These are phyloP conservation scores for Verticillium tricorpus DNA, from an alignment of 2,329 filamentous ascomycete species.

Conservation along the genomic window DNA sequence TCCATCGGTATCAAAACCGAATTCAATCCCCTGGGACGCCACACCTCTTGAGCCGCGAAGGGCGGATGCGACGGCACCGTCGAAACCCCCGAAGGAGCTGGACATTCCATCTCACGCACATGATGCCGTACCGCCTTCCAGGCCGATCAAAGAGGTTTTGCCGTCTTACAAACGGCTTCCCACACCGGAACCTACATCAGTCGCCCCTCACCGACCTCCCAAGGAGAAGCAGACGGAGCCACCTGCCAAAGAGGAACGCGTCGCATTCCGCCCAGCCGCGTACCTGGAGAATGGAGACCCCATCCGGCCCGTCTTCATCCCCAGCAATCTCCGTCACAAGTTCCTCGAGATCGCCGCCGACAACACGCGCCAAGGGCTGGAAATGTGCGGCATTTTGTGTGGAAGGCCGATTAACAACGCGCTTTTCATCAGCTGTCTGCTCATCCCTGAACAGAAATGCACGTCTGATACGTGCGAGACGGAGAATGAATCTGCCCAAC, in stretches of 20 bases:
- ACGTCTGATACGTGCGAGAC: constrained; percentile 95
- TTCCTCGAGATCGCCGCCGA: constrained; percentile 71
- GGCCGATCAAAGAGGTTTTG: constrained; percentile 10
- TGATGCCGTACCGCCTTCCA: constrained; percentile 1
- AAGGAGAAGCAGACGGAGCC: constrained; percentile 23
- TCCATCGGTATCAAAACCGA: constrained; percentile 50
- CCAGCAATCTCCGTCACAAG: constrained; percentile 63
- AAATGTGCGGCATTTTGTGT: constrained; percentile 93
- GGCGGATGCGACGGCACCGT: constrained; percentile 23
- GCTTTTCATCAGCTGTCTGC: constrained; percentile 80
- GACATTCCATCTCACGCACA: constrained; percentile 1
- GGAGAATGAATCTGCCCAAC: constrained; percentile 76
- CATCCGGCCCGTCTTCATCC: constrained; percentile 83
- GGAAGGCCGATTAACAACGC: constrained; percentile 90
- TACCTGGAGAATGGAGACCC: constrained; percentile 87
- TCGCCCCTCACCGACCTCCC: constrained; percentile 27
- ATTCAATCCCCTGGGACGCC: constrained; percentile 40
- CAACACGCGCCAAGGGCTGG: constrained; percentile 79
- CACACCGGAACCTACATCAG: background rate
- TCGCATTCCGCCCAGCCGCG: constrained; percentile 78
- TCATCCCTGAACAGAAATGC: constrained; percentile 86
- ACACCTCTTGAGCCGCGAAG: constrained; percentile 13
- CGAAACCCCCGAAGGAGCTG: constrained; percentile 25
- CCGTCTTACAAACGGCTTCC: constrained; percentile 4
- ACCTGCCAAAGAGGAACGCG: constrained; percentile 48